Base-by-base conservation (phyloP, 2,329 filamentous ascomycete genomes). In the Cladosporium sp. region DNA sequence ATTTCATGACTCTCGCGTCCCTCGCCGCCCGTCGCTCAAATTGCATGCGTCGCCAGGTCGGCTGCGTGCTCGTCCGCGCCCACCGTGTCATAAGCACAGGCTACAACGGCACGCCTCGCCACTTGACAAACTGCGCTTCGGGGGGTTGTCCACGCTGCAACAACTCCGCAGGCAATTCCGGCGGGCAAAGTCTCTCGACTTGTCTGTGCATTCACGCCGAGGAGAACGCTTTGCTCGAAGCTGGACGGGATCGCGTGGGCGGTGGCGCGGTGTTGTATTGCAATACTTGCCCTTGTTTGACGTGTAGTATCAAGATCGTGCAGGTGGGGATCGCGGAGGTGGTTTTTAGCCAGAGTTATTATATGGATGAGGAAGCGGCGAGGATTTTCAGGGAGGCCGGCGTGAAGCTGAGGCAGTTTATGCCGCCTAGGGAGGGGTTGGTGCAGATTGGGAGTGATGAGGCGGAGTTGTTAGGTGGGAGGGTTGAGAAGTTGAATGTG, bases 131-230 rank as follows among this genome's bases (percentile, higher is more conserved):
- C 71, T 98, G 93, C 72, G 87, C 86, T 59, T 88, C 95, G 62
- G 93, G 93, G 57, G 93, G 93, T 43, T 98, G 93, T 58, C 72
- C 77, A 9, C 79, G 93, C 42, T 98, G 93, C 70, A 97, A 98
- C 68, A 78, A 79, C 46, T 19, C 51, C 2, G 42, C 36, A 3
- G 86, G 82, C 5, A 78, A 81, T 50, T 78, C 78, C 25, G 80
- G 78, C 20, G 93, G 93, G 19, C 78, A 84, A 39, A 83, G 80
- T 1, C 77, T 98, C 16, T 83, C 84, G 4, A 95, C 92, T 5
- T 98, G 93, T 64, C 78, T 97, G 43, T 98, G 93, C 67, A 81
- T 98, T n/a, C 93, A 98, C 67, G 93, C 93, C 1, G 93, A 98
- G 73, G 93, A 98, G 72, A 98, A 98, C 67, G 93, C 93, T 1